Percentiles rank a stretch among this genome's conserved stretches.
Conservation (phyloP, 2,329 filamentous ascomycete species). For the Remersonia thermophila region DNA sequence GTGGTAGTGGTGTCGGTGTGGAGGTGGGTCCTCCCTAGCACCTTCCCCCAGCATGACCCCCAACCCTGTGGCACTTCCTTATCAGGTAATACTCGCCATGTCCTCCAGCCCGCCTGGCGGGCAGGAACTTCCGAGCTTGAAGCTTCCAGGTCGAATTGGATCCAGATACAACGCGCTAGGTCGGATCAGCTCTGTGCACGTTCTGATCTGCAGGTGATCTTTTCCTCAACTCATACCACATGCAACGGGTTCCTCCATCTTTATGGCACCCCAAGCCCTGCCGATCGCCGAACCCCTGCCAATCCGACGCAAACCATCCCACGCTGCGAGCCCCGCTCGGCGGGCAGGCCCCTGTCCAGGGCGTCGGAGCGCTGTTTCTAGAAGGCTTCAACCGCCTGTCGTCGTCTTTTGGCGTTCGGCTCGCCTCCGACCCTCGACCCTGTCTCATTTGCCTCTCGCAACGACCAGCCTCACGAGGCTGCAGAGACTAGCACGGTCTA, state of each 20-base stretch:
- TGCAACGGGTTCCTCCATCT: not conserved
- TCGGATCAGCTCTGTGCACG: too few species aligned
- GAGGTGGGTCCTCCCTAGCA: not conserved
- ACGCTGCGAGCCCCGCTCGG: too few species aligned
- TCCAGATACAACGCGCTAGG: too few species aligned
- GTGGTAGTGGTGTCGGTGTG: not conserved
- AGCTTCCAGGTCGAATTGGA: too few species aligned
- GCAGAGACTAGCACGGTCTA: too few species aligned
- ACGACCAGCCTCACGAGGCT: not conserved
- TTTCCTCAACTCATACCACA: too few species aligned
- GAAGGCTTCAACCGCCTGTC: constrained; percentile 9
- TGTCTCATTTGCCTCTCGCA: not conserved
- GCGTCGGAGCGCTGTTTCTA: constrained; percentile 13
- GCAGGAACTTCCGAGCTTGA: too few species aligned
- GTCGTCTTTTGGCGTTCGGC: constrained; percentile 2
- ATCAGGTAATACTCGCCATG: not conserved
- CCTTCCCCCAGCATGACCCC: not conserved
- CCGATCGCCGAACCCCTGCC: not conserved
- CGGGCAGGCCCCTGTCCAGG: not conserved
- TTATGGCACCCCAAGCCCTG: not conserved
- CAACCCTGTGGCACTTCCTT: too few species aligned
- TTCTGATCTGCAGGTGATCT: too few species aligned
- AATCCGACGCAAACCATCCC: too few species aligned
- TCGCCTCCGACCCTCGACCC: not conserved
- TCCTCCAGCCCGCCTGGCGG: too few species aligned